Base-by-base conservation (phyloP, 345 rosid species). In the Gossypium raimondii region DNA sequence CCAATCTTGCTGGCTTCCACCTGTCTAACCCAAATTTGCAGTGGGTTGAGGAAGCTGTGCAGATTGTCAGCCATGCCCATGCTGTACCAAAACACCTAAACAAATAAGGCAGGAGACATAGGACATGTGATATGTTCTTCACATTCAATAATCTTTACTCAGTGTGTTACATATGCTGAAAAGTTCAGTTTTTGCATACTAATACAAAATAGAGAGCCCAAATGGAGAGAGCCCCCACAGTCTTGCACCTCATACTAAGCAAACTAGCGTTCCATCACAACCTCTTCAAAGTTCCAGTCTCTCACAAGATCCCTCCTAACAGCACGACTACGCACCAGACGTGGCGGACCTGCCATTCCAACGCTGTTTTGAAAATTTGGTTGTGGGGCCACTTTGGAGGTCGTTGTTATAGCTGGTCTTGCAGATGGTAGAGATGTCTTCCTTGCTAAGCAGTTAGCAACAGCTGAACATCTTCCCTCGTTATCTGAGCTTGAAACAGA, bases 201-300 rank as follows among this genome's bases (percentile, higher is more conserved):
- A 72, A 59, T 18, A 67, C 22, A 57, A 55, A 51, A 27, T 43
- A 65, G 62, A 65, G 25, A 73, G 41, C 75, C 76, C 58, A 68
- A 55, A 41, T 65, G 22, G 44, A 63, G 61, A 38, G 70, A 70
- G 24, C 11, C 67, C 20, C 44, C 24, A 34, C 10, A 14, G 48
- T 58, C 75, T 77, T 20, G 24, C 45, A 57, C 61, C 57, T 41
- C 68, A 18, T 17, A 55, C 20, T 27, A 57, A 56, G 34, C 11
- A 66, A 58, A 70, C 84, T 88, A 92, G 72, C 82, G 85, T 79
- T 84, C 87, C 76, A 85, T 71, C 47, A 68, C 86, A 9, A 55
- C 85, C 86, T 88, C 90, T 9, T 88, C 91, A 11, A 94, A 94
- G 82, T 94, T 92, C 98, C 98, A 94, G 87, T 94, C 97, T 83